These are phyloP conservation scores for Torulaspora maleeae DNA, from an alignment of 805 yeast genomes.

Conservation along the genomic window DNA sequence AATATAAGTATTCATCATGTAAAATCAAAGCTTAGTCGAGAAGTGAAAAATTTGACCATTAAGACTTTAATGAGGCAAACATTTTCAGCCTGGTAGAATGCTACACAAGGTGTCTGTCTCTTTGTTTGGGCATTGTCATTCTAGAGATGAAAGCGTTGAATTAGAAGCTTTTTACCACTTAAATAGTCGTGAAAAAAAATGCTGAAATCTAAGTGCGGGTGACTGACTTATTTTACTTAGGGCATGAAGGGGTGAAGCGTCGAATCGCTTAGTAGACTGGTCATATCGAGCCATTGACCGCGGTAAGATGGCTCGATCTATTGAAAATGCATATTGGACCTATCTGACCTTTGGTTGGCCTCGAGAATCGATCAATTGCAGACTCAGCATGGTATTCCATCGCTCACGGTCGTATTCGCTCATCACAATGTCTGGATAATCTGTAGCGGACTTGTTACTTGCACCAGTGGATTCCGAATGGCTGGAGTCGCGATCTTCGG, in stretches of 20 bases:
- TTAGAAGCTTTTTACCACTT: background rate
- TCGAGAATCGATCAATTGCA: background rate
- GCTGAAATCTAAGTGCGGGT: background rate
- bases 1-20: slow-evolving; percentile 28
- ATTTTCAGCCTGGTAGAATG: background rate
- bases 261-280: too few species aligned
- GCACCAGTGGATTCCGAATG: slow-evolving; percentile 7
- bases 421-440: slow-evolving; percentile 28
- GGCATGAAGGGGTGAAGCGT: background rate
- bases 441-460: slow-evolving; percentile 13
- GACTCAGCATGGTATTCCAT: slow-evolving; percentile 27
- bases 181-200: background rate
- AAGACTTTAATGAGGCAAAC: slow-evolving; percentile 12
- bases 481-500: slow-evolving; percentile 4
- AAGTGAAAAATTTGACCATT: slow-evolving; percentile 5
- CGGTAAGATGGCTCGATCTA: too few species aligned
- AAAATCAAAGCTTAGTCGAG: slow-evolving; percentile 6
- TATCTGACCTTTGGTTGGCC: too few species aligned
- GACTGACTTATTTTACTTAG: background rate
- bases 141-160: background rate
- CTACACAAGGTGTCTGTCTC: too few species aligned
- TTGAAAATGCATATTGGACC: too few species aligned
- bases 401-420: slow-evolving; percentile 37
- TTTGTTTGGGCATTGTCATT: too few species aligned
- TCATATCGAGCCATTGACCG: too few species aligned